Conservation (phyloP, 176 grass and related monocot genomes). For the Sorghum bicolor region DNA sequence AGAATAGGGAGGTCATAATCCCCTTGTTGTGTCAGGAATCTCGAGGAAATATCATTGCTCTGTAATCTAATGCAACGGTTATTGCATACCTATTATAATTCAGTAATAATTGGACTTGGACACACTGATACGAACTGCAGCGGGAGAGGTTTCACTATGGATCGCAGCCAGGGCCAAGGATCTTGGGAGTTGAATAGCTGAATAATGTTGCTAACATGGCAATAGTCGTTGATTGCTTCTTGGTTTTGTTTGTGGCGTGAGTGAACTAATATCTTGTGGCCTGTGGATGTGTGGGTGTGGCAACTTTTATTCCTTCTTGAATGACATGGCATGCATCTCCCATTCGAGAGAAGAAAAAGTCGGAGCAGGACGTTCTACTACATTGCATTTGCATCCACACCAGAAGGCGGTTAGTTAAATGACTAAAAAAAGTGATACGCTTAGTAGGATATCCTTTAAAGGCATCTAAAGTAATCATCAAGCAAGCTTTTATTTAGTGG, state of each 20-base stretch:
- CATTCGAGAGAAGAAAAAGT: background rate
- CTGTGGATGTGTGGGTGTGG: background rate
- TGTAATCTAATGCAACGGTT: background rate
- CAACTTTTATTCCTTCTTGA: background rate
- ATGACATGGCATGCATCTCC: background rate
- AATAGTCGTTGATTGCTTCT: background rate
- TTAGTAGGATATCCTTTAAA: slow-evolving; percentile 21
- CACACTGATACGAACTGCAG: background rate
- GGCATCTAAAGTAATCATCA: slow-evolving; percentile 25
- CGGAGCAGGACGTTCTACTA: background rate
- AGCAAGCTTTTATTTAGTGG: slow-evolving; percentile 23
- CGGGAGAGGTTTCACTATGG: background rate
- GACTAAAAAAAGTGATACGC: background rate
- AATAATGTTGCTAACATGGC: background rate
- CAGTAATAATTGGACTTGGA: slow-evolving; percentile 7
- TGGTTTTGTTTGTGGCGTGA: background rate
- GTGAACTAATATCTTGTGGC: background rate
- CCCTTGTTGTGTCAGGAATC: background rate
- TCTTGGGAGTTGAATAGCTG: background rate
- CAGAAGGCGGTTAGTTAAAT: slow-evolving; percentile 16
- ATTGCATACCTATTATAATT: slow-evolving; percentile 16
- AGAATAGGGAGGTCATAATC: background rate
- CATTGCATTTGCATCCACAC: slow-evolving; percentile 15
- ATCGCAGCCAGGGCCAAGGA: background rate
- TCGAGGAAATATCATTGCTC: slow-evolving; percentile 6